phyloP scores from a whole-genome alignment of 2,329 filamentous ascomycete genomes.

The Ascochyta rabiei region DNA sequence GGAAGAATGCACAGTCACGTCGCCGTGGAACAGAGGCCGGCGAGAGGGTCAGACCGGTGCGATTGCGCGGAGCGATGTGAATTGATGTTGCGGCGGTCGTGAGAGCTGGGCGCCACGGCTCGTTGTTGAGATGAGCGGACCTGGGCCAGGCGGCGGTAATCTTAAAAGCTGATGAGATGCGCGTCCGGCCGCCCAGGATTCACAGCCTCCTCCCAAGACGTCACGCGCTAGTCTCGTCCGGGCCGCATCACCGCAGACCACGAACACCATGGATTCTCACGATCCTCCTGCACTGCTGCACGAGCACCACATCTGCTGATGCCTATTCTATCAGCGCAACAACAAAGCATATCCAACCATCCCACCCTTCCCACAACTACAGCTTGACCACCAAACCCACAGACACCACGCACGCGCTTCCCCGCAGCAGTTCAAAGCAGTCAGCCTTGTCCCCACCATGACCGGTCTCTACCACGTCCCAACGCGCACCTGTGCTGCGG shows the following conservation, averaged over 20 bases:
- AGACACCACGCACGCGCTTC: no score
- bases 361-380: not conserved
- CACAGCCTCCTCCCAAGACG: conserved; percentile 7
- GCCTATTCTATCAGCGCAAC: not conserved
- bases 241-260: not conserved
- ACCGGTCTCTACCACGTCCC: not conserved
- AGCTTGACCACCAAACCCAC: not conserved
- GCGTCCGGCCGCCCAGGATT: conserved; percentile 4
- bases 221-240: conserved; percentile 12
- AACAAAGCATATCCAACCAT: not conserved
- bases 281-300: not conserved
- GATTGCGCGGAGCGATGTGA: conserved; percentile 3
- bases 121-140: conserved; percentile 23
- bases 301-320: not conserved
- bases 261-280: not conserved
- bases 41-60: not conserved
- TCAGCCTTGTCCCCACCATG: not conserved
- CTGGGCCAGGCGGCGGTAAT: conserved; percentile 5
- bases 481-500: not conserved
- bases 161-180: conserved; percentile 15
- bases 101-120: conserved; percentile 6
- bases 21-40: not conserved
- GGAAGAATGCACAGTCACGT: conserved; percentile 29
- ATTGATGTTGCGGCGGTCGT: conserved; percentile 14
- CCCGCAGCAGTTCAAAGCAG: not conserved